Evolutionary conservation across 192 early-diverging fungal species (phyloP), one percentile per base, ranked within the genome.

Genomic region (Lunasporangiospora selenospora): DNA sequence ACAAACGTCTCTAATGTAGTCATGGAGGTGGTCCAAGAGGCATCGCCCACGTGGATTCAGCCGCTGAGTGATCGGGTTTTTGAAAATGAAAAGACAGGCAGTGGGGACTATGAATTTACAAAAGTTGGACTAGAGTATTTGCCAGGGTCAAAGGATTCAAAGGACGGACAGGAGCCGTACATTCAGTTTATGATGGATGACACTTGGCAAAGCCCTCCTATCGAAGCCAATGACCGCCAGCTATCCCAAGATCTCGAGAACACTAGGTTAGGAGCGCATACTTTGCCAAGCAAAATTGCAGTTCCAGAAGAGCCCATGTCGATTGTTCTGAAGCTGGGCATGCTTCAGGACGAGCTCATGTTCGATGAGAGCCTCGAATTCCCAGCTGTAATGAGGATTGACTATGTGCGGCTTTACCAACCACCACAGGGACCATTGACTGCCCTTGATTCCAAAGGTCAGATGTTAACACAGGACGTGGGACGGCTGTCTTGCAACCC

Each of bases 231-330:
- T n/a, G n/a, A n/a, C n/a, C n/a, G n/a, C n/a, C n/a, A n/a, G n/a
- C n/a, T n/a, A n/a, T n/a, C n/a, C n/a, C n/a, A n/a, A n/a, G n/a
- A n/a, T n/a, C n/a, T n/a, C n/a, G n/a, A n/a, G n/a, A n/a, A n/a
- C n/a, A n/a, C n/a, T n/a, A n/a, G n/a, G n/a, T n/a, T n/a, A n/a
- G n/a, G n/a, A n/a, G n/a, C n/a, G n/a, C n/a, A n/a, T n/a, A n/a
- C n/a, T n/a, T n/a, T n/a, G n/a, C n/a, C n/a, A n/a, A n/a, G n/a
- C n/a, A n/a, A n/a, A n/a, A n/a, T n/a, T 64, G 63, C 13, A 73
- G 77, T 85, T 31, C 48, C 83, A 23, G 80, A 85, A 47, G 83
- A 85, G 56, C 83, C 83, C 54, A 85, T 85, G 83, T 85, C 78
- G 44, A 83, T 85, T 27, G 83, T 85, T 33, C 62, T 85, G 62